phyloP scores from a whole-genome alignment of 2,329 filamentous ascomycete genomes.

The Albophoma yamanashiensis region DNA sequence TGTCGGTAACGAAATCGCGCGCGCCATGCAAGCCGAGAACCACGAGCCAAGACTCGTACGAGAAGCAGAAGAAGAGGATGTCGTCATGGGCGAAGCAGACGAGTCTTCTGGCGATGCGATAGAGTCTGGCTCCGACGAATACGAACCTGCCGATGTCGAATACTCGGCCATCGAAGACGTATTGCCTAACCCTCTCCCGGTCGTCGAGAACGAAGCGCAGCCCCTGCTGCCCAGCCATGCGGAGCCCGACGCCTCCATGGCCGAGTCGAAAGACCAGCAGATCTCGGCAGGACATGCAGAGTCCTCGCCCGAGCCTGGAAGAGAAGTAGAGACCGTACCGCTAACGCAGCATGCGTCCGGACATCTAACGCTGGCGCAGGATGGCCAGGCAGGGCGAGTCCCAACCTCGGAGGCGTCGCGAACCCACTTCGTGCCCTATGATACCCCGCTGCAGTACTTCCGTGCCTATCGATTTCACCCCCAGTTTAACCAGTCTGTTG shows the following conservation, averaged over 20 bases:
- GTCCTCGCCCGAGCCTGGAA: conserved; percentile 13
- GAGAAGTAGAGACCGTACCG: conserved; percentile 30
- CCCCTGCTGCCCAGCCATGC: conserved; percentile 11
- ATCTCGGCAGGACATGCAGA: conserved; percentile 18
- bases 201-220: conserved; percentile 10
- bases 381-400: conserved; percentile 3
- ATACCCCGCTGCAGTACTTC: conserved; percentile 74
- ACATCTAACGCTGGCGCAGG: conserved; percentile 12
- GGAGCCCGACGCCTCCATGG: conserved; percentile 9
- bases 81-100: conserved; percentile 9
- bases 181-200: conserved; percentile 3
- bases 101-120: conserved; percentile 27
- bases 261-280: conserved; percentile 13
- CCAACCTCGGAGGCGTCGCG: conserved; percentile 2
- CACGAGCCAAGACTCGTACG: background rate
- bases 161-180: conserved; percentile 3
- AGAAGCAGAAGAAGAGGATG: conserved; percentile 1
- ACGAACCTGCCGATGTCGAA: conserved; percentile 41
- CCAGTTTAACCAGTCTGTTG: conserved; percentile 55
- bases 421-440: conserved; percentile 49
- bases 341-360: background rate
- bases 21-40: background rate
- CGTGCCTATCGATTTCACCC: conserved; percentile 87
- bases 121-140: conserved; percentile 34
- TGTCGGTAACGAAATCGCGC: background rate